phyloP scores from a whole-genome alignment of 108 stramenopile genomes.

The Fragilariopsis cylindrus region DNA sequence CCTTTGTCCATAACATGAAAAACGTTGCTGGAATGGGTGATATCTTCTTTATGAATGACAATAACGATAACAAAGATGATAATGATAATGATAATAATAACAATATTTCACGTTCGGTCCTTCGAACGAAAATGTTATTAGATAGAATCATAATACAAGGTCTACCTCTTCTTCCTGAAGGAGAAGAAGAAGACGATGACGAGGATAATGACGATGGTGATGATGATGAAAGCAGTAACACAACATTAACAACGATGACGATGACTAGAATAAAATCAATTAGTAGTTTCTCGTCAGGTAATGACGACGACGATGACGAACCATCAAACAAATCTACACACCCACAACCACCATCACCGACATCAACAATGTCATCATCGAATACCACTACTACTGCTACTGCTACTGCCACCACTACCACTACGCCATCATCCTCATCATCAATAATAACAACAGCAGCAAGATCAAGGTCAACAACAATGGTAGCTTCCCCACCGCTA shows the following conservation, averaged over 20 bases:
- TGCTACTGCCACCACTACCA: background rate
- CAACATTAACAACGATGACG: background rate
- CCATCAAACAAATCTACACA: background rate
- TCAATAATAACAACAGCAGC: too few relatives aligned
- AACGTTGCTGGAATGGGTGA: constrained; percentile 8
- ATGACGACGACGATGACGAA: background rate
- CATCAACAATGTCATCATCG: background rate
- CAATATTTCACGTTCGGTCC: background rate
- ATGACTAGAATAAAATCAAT: background rate
- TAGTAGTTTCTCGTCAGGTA: background rate
- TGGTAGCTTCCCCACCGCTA: too few relatives aligned
- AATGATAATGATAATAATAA: background rate
- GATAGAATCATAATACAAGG: constrained; percentile 9
- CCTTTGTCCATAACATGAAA: constrained; percentile 1
- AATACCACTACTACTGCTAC: background rate
- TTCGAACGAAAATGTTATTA: constrained; percentile 4
- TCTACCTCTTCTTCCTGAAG: constrained; percentile 1
- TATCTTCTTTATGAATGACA: background rate
- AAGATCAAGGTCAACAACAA: too few relatives aligned
- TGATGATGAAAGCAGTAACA: background rate
- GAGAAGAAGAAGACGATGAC: background rate
- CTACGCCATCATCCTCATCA: too few relatives aligned
- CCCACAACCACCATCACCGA: background rate
- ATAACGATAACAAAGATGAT: background rate
- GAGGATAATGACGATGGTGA: background rate